Evolutionary conservation across 1,284 basidiomycete genomes (phyloP), one percentile per base, ranked within the genome.

Genomic region (Fomitopsis betulina): DNA sequence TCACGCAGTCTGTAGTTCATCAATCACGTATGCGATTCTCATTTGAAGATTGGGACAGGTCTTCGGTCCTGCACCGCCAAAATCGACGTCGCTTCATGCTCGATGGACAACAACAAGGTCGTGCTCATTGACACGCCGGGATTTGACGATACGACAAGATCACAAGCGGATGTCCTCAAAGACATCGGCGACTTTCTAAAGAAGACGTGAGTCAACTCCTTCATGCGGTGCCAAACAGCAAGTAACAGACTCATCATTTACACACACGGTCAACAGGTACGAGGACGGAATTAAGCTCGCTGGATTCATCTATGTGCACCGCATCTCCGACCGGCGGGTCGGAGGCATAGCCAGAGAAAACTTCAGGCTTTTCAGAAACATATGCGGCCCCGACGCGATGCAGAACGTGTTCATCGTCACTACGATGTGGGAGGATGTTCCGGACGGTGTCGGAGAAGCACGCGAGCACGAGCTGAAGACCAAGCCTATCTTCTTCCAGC

Each of bases 241-340:
- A 37, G 9, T 13, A 33, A 47, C 21, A 33, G 6, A 38, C 17
- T 27, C 27, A 30, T 8, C 27, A 30, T 5, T 30, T 30, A 8
- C 8, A 30, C 8, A 5, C 27, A 30, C 8, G 5, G 40, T 47
- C 19, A 12, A 25, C 65, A 78, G 77, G 12, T 77, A 79, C 33
- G 65, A 74, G 38, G 62, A 67, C 21, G 72, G 73, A n/a, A 62
- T 69, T 55, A 77, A 73, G 55, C 70, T 83, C n/a, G 69, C 76
- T 1, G 82, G 82, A 0, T 71, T 84, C 63, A 75, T 84, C 51
- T 84, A 83, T 68, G 71, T 83, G 70, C 81, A 84, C 62, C 76
- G 79, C 3, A 84, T 84, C 61, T 75, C 79, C 54, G 81, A 83
- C 61, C 70, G 74, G 66, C 70, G 80, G n/a, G 73, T 84, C 62